Conservation (phyloP, 345 rosid genomes). For the Dovyalis caffra region DNA sequence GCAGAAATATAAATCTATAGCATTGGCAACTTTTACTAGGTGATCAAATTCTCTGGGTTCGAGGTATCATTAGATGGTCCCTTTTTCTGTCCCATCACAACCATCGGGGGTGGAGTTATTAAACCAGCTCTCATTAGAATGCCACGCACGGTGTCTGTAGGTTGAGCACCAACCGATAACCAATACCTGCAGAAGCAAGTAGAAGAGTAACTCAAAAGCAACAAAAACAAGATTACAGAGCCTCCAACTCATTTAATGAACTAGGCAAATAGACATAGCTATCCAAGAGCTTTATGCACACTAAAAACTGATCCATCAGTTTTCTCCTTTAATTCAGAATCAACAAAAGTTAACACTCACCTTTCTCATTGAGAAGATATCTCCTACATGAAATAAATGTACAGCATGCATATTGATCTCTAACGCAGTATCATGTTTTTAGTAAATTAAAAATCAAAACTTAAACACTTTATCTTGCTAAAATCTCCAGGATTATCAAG, state of each 20-base stretch:
- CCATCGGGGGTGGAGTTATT: constrained; percentile 13
- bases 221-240: background rate
- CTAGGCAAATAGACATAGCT: background rate
- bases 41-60: background rate
- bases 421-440: too few relatives aligned
- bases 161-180: constrained; percentile 22
- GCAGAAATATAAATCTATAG: background rate
- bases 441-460: background rate
- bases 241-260: background rate
- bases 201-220: background rate
- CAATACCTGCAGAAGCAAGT: constrained; percentile 12
- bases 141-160: constrained; percentile 9
- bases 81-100: constrained; percentile 1
- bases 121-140: constrained; percentile 19
- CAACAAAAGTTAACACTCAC: background rate
- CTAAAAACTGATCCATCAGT: background rate
- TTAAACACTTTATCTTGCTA: background rate
- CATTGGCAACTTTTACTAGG: background rate
- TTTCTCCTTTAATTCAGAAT: background rate
- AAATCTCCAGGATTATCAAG: background rate
- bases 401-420: background rate
- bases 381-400: background rate
- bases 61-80: background rate
- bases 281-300: background rate
- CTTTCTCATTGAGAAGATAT: background rate